These are phyloP conservation scores for Anisogramma anomala DNA, from an alignment of 2,329 filamentous ascomycete species.

Conservation along the genomic window DNA sequence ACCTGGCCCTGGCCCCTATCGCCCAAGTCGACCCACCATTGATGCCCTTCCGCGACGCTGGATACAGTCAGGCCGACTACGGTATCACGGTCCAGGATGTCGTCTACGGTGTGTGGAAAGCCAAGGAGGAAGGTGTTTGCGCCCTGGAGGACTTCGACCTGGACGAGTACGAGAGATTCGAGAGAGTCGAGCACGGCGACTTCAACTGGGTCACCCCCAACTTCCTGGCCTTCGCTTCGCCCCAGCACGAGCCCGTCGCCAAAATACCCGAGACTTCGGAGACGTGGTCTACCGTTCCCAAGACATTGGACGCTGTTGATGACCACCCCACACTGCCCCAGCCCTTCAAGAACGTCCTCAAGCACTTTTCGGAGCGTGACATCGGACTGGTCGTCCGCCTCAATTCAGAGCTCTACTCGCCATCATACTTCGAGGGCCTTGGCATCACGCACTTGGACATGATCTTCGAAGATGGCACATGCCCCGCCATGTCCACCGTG, in stretches of 20 bases:
- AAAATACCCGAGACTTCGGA: conserved; percentile 63
- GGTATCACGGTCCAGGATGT: conserved; percentile 92
- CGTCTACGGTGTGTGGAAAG: conserved; percentile 97
- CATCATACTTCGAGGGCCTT: conserved; percentile 91
- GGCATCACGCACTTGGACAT: conserved; percentile 96
- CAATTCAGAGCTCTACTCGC: conserved; percentile 91
- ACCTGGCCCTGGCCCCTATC: conserved; percentile 88
- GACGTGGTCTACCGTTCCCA: conserved; percentile 62
- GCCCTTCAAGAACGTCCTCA: conserved; percentile 92
- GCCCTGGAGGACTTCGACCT: conserved; percentile 88
- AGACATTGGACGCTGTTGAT: conserved; percentile 61
- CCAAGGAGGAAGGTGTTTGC: conserved; percentile 89
- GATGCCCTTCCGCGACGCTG: conserved; percentile 97
- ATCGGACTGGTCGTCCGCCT: conserved; percentile 89
- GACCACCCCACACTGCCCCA: conserved; percentile 59
- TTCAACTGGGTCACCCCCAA: conserved; percentile 98
- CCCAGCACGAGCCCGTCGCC: conserved; percentile 67
- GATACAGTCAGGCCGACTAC: conserved; percentile 97
- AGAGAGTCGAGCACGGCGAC: conserved; percentile 94
- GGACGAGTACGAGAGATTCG: conserved; percentile 92
- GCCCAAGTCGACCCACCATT: conserved; percentile 92
- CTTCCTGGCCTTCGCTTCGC: conserved; percentile 93
- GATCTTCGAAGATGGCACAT: conserved; percentile 99
- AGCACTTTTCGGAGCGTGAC: conserved; percentile 76
- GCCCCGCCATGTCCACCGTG: conserved; percentile 78